Evolutionary conservation across 169 alveolate genomes (phyloP).

Genomic region (Eimeria praecox): DNA sequence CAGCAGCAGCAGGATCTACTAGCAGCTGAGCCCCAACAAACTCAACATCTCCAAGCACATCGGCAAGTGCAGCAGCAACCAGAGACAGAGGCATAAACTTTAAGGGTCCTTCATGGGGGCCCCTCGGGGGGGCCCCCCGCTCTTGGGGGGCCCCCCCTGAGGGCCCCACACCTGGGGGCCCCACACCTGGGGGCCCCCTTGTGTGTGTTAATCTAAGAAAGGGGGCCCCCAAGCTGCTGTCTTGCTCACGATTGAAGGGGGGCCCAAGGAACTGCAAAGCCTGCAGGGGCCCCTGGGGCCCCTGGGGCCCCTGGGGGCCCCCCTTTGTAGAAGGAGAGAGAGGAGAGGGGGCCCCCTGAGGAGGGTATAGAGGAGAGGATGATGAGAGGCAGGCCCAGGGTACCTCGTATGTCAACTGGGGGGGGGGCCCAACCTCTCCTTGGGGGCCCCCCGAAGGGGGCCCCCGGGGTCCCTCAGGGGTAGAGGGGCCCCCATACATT

Average conservation of each 20-base stretch:
- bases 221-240: background rate
- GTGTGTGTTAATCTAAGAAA: background rate
- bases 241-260: background rate
- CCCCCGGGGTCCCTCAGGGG: background rate
- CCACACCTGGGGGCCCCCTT: background rate
- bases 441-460: too few species aligned
- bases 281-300: too few species aligned
- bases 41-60: background rate
- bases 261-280: background rate
- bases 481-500: background rate
- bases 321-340: too few species aligned
- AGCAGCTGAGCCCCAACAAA: slow-evolving; percentile 1
- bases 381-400: background rate
- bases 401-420: background rate
- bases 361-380: background rate
- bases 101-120: too few species aligned
- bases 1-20: too few species aligned
- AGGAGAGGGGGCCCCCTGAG: slow-evolving; percentile 9
- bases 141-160: too few species aligned
- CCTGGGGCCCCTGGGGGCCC: too few species aligned
- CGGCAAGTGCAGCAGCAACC: slow-evolving; percentile 5
- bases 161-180: background rate
- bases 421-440: background rate
- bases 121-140: too few species aligned
- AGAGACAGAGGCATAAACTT: background rate